These are phyloP conservation scores for Mycena belliarum DNA, from an alignment of 768 basidiomycete species.

Conservation along the genomic window DNA sequence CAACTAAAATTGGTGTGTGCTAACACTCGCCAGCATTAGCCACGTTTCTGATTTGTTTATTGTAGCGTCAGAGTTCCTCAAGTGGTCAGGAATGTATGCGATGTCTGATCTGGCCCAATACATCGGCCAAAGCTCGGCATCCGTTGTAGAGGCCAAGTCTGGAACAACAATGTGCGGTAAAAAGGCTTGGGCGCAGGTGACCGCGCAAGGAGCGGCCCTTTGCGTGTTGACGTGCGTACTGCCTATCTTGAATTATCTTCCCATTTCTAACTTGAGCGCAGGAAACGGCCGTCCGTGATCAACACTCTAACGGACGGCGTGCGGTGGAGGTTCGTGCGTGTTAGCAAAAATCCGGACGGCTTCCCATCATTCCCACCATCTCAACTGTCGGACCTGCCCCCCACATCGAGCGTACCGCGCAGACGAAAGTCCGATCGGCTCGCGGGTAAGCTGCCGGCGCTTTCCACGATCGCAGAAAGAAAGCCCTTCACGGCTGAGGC, in stretches of 20 bases:
- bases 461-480: too few relatives aligned
- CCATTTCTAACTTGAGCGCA: not conserved
- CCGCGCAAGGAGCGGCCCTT: not conserved
- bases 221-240: not conserved
- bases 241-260: not conserved
- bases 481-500: too few relatives aligned
- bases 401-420: too few relatives aligned
- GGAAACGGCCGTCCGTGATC: not conserved
- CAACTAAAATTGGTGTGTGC: not conserved
- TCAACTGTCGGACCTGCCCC: too few relatives aligned
- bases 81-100: not conserved
- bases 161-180: not conserved
- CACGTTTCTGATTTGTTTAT: not conserved
- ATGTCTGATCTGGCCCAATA: not conserved
- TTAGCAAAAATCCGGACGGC: not conserved
- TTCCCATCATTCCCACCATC: too few relatives aligned
- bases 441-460: too few relatives aligned
- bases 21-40: not conserved
- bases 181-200: not conserved
- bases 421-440: too few relatives aligned
- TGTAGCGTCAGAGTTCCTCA: not conserved
- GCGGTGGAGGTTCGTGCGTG: not conserved
- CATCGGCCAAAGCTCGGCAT: not conserved
- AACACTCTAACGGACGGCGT: not conserved
- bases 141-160: not conserved